Conservation (phyloP, 176 grass and related monocot genomes). For the Eremochloa ophiuroides region DNA sequence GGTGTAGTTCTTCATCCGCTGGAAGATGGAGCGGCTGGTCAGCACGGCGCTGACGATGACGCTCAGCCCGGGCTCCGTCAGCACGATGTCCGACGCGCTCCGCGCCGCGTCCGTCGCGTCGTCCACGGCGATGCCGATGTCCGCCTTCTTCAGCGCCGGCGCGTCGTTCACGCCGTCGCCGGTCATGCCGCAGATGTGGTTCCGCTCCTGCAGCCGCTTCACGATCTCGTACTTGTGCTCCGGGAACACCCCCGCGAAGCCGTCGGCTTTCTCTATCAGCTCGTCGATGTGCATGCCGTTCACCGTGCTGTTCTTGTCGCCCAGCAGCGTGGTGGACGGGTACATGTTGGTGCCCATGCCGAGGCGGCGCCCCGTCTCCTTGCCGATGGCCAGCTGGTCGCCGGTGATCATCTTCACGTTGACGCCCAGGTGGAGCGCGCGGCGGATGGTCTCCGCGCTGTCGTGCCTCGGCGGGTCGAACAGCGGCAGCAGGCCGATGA, state of each 20-base stretch:
- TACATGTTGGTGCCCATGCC: constrained; percentile 99
- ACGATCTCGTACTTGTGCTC: constrained; percentile 99
- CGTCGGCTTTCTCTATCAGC: constrained; percentile 91
- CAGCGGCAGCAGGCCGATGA: constrained; percentile 76
- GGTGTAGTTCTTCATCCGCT: constrained; percentile 98
- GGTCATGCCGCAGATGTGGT: constrained; percentile 92
- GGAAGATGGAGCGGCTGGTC: constrained; percentile 87
- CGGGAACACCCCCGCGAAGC: constrained; percentile 89
- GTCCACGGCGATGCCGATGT: constrained; percentile 90
- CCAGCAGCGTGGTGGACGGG: constrained; percentile 72
- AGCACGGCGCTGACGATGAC: constrained; percentile 82
- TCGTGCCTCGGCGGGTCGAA: constrained; percentile 92
- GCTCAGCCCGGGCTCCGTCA: constrained; percentile 86
- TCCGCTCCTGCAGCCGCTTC: constrained; percentile 75
- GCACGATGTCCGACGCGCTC: constrained; percentile 88
- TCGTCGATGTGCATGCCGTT: constrained; percentile 78
- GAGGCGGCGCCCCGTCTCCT: constrained; percentile 78
- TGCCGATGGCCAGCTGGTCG: constrained; percentile 90
- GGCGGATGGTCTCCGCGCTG: constrained; percentile 89
- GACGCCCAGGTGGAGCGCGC: constrained; percentile 70
- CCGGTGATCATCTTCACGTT: constrained; percentile 99
- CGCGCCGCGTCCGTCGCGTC: constrained; percentile 93
- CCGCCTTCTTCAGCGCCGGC: constrained; percentile 91
- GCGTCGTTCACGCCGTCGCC: constrained; percentile 93
- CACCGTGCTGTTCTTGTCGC: constrained; percentile 55